Base-by-base conservation (phyloP, 768 basidiomycete species). In the Mycena rosella region DNA sequence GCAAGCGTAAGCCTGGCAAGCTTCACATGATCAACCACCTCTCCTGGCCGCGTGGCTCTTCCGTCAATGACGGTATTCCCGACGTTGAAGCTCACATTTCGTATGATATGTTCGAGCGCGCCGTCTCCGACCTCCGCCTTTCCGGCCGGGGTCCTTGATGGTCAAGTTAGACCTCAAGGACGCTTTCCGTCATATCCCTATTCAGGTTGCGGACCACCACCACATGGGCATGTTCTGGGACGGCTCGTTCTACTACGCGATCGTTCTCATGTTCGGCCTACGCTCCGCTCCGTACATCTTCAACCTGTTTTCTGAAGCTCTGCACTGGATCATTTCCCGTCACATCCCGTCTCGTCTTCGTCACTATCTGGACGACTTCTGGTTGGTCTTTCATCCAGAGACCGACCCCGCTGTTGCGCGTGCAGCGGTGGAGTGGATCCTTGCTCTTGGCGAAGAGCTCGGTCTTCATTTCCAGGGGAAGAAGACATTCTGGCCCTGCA, bases 311-410 rank as follows among this genome's bases (percentile, higher is more conserved):
- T n/a, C n/a, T n/a, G n/a, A n/a, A n/a, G n/a, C n/a, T n/a, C n/a
- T n/a, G n/a, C n/a, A n/a, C 63, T 83, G 79, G 81, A 82, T 83
- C 57, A 77, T 82, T 29, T 68, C 74, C 17, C 73, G 74, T 22
- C 76, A 83, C 63, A 75, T 82, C 54, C 80, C 77, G 0, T 74
- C 76, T 2, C 22, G n/a, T 7, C 60, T 81, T 6, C 71, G 72
- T n/a, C 80, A 82, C 54, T 81, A 80, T 60, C 73, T 83, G 0
- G 77, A 83, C 49, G 76, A 82, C 55, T 82, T 81, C 52, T 74
- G 82, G 24, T 34, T 70, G 2, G 68, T 73, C n/a, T 80, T 79
- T 62, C 38, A 48, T 10, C 64, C 72, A 10, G 17, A 20, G 8
- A 60, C 67, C 22, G 26, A 20, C 34, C 51, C 32, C 22, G 24